phyloP scores from a whole-genome alignment of 2,329 filamentous ascomycete species.

The Diaporthe longicolla region DNA sequence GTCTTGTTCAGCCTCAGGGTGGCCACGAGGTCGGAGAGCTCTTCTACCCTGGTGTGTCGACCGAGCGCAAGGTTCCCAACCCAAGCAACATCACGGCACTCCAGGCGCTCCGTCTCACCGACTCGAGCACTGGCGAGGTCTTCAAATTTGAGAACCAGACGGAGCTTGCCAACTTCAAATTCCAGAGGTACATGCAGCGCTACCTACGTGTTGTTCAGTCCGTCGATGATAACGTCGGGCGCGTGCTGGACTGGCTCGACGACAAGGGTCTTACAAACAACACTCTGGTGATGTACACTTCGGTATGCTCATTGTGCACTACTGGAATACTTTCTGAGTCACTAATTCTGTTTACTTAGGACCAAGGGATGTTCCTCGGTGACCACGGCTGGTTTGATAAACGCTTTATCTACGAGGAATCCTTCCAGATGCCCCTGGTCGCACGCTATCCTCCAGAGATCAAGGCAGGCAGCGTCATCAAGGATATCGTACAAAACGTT shows the following conservation, averaged over 20 bases:
- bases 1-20: conserved; percentile 66
- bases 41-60: conserved; percentile 42
- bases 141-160: conserved; percentile 59
- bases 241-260: conserved; percentile 63
- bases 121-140: conserved; percentile 60
- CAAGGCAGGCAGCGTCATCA: conserved; percentile 53
- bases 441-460: conserved; percentile 62
- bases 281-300: conserved; percentile 67
- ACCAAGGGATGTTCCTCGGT: conserved; percentile 70
- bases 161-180: conserved; percentile 67
- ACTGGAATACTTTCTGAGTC: too few species aligned
- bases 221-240: conserved; percentile 67
- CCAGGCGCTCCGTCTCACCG: conserved; percentile 54
- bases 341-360: conserved; percentile 43
- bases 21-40: conserved; percentile 52
- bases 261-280: conserved; percentile 57
- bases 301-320: conserved; percentile 39
- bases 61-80: conserved; percentile 56
- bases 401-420: conserved; percentile 71
- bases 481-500: conserved; percentile 67
- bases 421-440: conserved; percentile 69
- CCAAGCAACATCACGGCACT: conserved; percentile 45
- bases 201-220: conserved; percentile 67
- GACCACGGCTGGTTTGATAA: conserved; percentile 72
- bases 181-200: conserved; percentile 69